Evolutionary conservation across 306 rosid genomes (phyloP).

Genomic region (Trifolium fragiferum): DNA sequence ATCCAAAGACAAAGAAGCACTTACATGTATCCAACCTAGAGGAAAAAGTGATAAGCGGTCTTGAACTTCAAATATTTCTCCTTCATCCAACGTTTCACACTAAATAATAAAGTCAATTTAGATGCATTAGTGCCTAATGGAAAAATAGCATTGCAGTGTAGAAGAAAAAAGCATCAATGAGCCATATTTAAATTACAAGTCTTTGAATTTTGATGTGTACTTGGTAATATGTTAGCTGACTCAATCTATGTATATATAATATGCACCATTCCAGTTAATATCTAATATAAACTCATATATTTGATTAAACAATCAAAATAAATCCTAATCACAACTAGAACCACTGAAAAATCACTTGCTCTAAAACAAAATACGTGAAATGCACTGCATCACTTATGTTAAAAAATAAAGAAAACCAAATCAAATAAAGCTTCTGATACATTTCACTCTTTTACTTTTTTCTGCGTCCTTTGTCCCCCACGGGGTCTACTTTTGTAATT

Average conservation of each 20-base stretch:
- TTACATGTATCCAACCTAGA: constrained; percentile 99
- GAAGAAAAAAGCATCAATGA: constrained; percentile 16
- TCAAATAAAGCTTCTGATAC: background rate
- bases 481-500: background rate
- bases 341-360: constrained; percentile 4
- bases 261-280: constrained; percentile 3
- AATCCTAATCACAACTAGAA: constrained; percentile 12
- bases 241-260: background rate
- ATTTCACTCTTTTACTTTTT: background rate
- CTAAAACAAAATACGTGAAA: constrained; percentile 2
- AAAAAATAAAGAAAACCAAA: background rate
- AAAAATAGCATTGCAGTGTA: constrained; percentile 21
- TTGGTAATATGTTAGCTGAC: constrained; percentile 5
- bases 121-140: constrained; percentile 29
- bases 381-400: background rate
- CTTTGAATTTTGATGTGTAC: constrained; percentile 28
- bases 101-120: constrained; percentile 48
- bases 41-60: constrained; percentile 90
- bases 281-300: constrained; percentile 11
- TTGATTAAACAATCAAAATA: background rate
- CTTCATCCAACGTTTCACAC: constrained; percentile 98
- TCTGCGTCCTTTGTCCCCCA: background rate
- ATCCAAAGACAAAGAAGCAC: constrained; percentile 46
- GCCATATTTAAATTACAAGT: constrained; percentile 26
- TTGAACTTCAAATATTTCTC: constrained; percentile 98